Conservation (phyloP, 441 rosid species). For the Adansonia grandidieri region DNA sequence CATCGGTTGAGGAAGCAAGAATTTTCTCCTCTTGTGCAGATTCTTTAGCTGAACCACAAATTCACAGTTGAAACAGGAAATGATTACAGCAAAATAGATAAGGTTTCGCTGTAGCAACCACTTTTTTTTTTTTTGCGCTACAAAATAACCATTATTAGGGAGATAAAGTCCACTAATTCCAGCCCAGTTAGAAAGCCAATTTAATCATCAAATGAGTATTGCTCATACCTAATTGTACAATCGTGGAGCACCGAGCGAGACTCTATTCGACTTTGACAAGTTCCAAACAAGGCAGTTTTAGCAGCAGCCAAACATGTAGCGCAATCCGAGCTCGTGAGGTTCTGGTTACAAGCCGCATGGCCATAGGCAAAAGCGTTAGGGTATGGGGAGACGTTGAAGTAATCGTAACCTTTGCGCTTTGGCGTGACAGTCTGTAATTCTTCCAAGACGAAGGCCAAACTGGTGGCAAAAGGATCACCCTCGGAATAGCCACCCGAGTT, state of each 20-base stretch:
- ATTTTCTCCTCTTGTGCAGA: not conserved
- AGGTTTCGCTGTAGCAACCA: slow-evolving; percentile 22
- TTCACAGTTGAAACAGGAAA: not conserved
- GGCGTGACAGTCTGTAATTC: slow-evolving; percentile 43
- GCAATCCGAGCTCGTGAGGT: slow-evolving; percentile 49
- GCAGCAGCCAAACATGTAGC: slow-evolving; percentile 51
- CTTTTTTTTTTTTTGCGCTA: not conserved
- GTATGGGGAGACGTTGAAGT: slow-evolving; percentile 56
- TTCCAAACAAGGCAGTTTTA: slow-evolving; percentile 37
- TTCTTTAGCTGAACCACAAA: not conserved
- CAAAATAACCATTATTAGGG: slow-evolving; percentile 7
- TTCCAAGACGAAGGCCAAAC: slow-evolving; percentile 43
- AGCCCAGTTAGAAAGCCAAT: not conserved
- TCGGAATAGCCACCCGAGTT: slow-evolving; percentile 41
- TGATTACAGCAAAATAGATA: slow-evolving; percentile 16
- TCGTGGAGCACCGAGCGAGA: slow-evolving; percentile 54
- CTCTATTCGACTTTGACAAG: slow-evolving; percentile 52
- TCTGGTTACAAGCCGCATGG: slow-evolving; percentile 50
- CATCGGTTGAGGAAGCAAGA: too few species aligned
- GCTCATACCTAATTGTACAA: slow-evolving; percentile 69
- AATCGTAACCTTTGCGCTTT: slow-evolving; percentile 36
- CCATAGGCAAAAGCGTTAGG: slow-evolving; percentile 66
- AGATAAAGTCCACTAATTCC: not conserved
- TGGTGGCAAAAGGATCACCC: slow-evolving; percentile 50
- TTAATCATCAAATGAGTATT: slow-evolving; percentile 51